Percentiles rank a stretch among this genome's conserved stretches.
Conservation (phyloP, 2,329 filamentous ascomycete genomes). For the Stagonosporopsis chrysanthemi region DNA sequence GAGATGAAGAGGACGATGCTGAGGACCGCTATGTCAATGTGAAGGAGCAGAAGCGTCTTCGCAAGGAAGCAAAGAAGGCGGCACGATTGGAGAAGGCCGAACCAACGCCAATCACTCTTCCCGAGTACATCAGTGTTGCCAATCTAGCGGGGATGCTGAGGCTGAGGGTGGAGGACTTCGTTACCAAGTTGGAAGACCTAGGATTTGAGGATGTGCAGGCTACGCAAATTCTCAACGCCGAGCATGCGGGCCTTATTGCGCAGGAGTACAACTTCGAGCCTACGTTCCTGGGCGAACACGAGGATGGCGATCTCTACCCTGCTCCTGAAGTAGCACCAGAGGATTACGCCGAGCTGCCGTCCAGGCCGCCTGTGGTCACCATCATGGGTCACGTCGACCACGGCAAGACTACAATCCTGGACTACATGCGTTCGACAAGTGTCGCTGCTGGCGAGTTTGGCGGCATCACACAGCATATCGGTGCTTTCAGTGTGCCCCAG, state of each 20-base stretch:
- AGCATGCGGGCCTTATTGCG: slow-evolving; percentile 88
- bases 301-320: slow-evolving; percentile 76
- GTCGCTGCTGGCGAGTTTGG: slow-evolving; percentile 91
- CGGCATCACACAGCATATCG: slow-evolving; percentile 98
- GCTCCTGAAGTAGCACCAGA: slow-evolving; percentile 55
- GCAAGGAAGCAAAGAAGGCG: slow-evolving; percentile 46
- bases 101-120: slow-evolving; percentile 70
- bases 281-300: slow-evolving; percentile 68
- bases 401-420: slow-evolving; percentile 94
- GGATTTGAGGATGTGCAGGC: slow-evolving; percentile 86
- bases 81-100: slow-evolving; percentile 38
- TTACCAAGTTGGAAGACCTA: slow-evolving; percentile 80
- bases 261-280: slow-evolving; percentile 94
- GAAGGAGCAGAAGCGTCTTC: slow-evolving; percentile 43
- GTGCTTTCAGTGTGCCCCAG: slow-evolving; percentile 90
- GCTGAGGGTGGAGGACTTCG: slow-evolving; percentile 74
- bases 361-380: slow-evolving; percentile 89
- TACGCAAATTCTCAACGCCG: slow-evolving; percentile 87
- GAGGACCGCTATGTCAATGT: slow-evolving; percentile 33
- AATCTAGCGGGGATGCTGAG: slow-evolving; percentile 80
- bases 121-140: slow-evolving; percentile 89
- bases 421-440: slow-evolving; percentile 91
- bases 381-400: slow-evolving; percentile 99
- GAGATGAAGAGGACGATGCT: slow-evolving; percentile 36
- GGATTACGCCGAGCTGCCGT: slow-evolving; percentile 72